Percentiles rank a stretch among this genome's conserved stretches.
Evolutionary conservation across 805 yeast genomes (phyloP).

Genomic region (Candida sanyiensis): DNA sequence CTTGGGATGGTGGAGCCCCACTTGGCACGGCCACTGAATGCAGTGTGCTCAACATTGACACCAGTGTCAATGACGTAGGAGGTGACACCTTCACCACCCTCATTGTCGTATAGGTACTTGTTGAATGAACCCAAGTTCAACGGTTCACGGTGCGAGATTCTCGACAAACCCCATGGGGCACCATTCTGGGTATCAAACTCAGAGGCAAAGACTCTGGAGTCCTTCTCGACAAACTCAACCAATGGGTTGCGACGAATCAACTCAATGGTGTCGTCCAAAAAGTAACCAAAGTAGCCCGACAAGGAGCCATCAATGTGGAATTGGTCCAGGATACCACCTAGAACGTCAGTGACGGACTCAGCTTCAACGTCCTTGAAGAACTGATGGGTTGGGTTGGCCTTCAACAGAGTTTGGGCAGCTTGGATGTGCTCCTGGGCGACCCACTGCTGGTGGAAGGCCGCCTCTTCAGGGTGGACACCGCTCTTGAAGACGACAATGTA

Average conservation of each 20-base stretch:
- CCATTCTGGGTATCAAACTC: conserved; percentile 68
- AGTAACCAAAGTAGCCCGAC: conserved; percentile 81
- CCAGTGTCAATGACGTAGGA: conserved; percentile 91
- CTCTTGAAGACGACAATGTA: conserved; percentile 85
- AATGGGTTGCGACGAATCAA: conserved; percentile 61
- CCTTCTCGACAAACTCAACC: conserved; percentile 68
- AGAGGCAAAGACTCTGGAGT: conserved; percentile 60
- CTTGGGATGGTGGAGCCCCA: conserved; percentile 83
- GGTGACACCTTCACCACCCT: conserved; percentile 79
- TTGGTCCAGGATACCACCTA: conserved; percentile 54
- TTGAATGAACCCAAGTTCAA: conserved; percentile 64
- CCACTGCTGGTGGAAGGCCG: conserved; percentile 63
- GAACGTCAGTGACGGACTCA: conserved; percentile 23
- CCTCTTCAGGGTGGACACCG: conserved; percentile 45
- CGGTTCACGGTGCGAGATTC: conserved; percentile 78
- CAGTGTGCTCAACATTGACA: conserved; percentile 65
- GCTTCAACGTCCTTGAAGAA: conserved; percentile 33
- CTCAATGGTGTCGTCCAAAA: conserved; percentile 69
- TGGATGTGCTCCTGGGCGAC: conserved; percentile 48
- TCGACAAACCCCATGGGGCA: conserved; percentile 93
- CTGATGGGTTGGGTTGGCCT: conserved; percentile 29
- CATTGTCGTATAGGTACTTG: conserved; percentile 65
- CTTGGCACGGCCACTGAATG: conserved; percentile 75
- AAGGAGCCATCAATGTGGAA: conserved; percentile 55
- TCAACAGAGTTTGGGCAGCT: conserved; percentile 32